These are phyloP conservation scores for Globisporangium apiculatum DNA, from an alignment of 352 stramenopile species.

Conservation along the genomic window DNA sequence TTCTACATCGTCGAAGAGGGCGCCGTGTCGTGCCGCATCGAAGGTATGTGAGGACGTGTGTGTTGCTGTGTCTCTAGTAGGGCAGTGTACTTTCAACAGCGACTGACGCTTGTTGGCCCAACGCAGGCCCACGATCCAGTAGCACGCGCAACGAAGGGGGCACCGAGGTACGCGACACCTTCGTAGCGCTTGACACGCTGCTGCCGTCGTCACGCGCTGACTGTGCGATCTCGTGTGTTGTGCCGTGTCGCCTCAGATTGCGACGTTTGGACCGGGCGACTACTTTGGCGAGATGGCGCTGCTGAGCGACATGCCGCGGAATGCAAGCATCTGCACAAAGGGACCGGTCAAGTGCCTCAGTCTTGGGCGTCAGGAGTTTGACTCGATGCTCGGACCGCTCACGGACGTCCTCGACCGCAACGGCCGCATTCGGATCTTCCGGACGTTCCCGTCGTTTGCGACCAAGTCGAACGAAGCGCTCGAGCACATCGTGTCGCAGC, in stretches of 20 bases:
- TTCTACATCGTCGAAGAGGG: constrained; percentile 83
- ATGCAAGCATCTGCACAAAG: constrained; percentile 62
- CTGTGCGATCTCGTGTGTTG: no score
- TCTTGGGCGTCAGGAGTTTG: constrained; percentile 64
- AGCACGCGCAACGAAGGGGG: background rate
- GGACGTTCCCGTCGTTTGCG: constrained; percentile 44
- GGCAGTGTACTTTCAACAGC: no score
- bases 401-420: constrained; percentile 71
- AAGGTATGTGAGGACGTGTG: constrained; percentile 15
- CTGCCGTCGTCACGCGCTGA: no score
- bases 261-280: constrained; percentile 52
- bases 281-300: constrained; percentile 93
- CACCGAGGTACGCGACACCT: constrained; percentile 1
- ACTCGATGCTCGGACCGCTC: constrained; percentile 69
- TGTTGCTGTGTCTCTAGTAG: no score
- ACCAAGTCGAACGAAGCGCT: constrained; percentile 54
- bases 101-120: no score
- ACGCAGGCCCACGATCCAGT: background rate
- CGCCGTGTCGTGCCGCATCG: constrained; percentile 50
- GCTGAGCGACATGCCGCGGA: constrained; percentile 83
- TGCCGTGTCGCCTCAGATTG: constrained; percentile 23
- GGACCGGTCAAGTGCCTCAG: constrained; percentile 61
- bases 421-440: constrained; percentile 59
- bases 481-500: constrained; percentile 60
- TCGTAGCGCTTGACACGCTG: no score